These are phyloP conservation scores for Thraustotheca clavata DNA, from an alignment of 352 stramenopile species.

Conservation along the genomic window DNA sequence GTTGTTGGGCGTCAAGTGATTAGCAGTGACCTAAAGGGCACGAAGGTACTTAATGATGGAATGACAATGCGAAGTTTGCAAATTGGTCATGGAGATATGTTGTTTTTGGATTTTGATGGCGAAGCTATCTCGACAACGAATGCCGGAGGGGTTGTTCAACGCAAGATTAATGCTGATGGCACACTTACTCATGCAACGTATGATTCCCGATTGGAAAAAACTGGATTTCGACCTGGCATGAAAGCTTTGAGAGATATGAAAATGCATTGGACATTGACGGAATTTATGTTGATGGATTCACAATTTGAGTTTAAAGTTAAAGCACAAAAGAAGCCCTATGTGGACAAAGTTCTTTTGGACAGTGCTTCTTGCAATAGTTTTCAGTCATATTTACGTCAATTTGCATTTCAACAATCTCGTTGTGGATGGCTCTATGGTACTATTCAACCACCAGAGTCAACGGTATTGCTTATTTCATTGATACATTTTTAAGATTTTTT, in stretches of 20 bases:
- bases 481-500: constrained; percentile 15
- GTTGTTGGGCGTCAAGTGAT: constrained; percentile 38
- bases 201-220: constrained; percentile 65
- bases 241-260: constrained; percentile 96
- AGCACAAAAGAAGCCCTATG: constrained; percentile 84
- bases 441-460: constrained; percentile 47
- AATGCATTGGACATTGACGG: constrained; percentile 96
- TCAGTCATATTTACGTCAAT: constrained; percentile 83
- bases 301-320: constrained; percentile 97
- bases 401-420: constrained; percentile 90
- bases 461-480: constrained; percentile 20
- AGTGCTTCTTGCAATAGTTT: constrained; percentile 84
- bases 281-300: constrained; percentile 97
- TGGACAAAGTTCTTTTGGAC: constrained; percentile 82
- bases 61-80: constrained; percentile 52
- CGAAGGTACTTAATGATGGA: constrained; percentile 29
- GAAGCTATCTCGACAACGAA: constrained; percentile 45
- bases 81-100: constrained; percentile 68
- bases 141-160: constrained; percentile 27
- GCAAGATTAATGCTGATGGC: constrained; percentile 74
- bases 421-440: constrained; percentile 93
- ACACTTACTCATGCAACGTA: constrained; percentile 71
- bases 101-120: constrained; percentile 70
- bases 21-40: constrained; percentile 42
- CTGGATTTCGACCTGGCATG: constrained; percentile 91